Percentiles rank a stretch among this genome's conserved stretches.
Evolutionary conservation across 306 rosid species (phyloP).

Genomic region (Fragaria vesca): DNA sequence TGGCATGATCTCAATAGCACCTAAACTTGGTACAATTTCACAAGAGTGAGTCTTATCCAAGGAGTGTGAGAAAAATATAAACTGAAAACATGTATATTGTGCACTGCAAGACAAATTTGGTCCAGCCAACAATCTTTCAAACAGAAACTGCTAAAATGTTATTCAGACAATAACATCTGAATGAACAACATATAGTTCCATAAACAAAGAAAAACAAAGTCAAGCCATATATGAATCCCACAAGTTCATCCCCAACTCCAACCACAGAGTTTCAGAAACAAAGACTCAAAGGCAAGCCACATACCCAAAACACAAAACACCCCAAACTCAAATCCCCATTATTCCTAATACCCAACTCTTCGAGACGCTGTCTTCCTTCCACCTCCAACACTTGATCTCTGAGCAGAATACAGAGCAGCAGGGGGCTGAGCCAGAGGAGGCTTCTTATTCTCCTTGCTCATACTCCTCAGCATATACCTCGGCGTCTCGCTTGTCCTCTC

Average conservation of each 20-base stretch:
- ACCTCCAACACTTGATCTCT: constrained; percentile 29
- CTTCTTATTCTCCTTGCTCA: constrained; percentile 74
- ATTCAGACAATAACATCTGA: constrained; percentile 7
- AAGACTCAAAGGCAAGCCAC: constrained; percentile 22
- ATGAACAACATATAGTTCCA: not conserved
- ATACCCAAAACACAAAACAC: not conserved
- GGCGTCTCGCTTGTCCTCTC: constrained; percentile 56
- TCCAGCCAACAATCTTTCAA: not conserved
- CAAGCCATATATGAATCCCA: not conserved
- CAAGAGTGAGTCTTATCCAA: not conserved
- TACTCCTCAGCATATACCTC: constrained; percentile 83
- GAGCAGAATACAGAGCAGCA: constrained; percentile 6
- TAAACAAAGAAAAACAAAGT: not conserved
- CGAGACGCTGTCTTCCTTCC: constrained; percentile 38
- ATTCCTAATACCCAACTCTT: constrained; percentile 25
- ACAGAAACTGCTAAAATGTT: not conserved
- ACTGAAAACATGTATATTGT: not conserved
- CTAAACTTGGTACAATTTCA: no score
- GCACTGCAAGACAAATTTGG: not conserved
- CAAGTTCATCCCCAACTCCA: not conserved
- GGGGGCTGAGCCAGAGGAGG: constrained; percentile 56
- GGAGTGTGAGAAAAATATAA: no score
- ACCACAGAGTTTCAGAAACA: not conserved
- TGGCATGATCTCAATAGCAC: not conserved
- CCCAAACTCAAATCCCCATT: not conserved